A percentile compares a stretch with the other conserved stretches of the same genome.
Evolutionary conservation across 352 stramenopile genomes (phyloP).

Genomic region (Globisporangium echinulatum): DNA sequence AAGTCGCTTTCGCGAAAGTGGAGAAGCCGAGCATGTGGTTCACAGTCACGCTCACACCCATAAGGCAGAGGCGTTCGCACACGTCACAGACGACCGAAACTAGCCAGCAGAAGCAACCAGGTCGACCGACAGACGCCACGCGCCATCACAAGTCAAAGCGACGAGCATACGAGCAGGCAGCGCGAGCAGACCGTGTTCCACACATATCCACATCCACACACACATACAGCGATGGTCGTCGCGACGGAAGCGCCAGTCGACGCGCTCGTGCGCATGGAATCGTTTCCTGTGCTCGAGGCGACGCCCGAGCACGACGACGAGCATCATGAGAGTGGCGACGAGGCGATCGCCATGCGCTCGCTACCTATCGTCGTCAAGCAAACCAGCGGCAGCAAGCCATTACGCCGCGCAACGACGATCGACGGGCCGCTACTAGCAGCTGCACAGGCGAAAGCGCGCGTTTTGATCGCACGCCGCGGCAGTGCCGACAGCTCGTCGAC

Average conservation of each 20-base stretch:
- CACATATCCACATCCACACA: neutral
- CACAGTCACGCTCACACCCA: neutral
- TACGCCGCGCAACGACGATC: constrained; percentile 51
- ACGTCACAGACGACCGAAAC: neutral
- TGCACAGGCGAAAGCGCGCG: constrained; percentile 2
- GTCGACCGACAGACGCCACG: no score
- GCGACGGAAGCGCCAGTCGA: constrained; percentile 1
- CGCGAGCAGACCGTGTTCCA: neutral
- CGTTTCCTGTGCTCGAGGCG: constrained; percentile 5
- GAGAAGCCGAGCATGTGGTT: neutral
- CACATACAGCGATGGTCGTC: neutral
- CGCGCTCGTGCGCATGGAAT: neutral
- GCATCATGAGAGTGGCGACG: constrained; percentile 3
- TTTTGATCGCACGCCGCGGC: constrained; percentile 9
- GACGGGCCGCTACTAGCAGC: constrained; percentile 21
- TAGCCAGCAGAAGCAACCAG: no score
- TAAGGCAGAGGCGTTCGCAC: constrained; percentile 1
- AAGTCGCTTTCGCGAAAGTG: neutral
- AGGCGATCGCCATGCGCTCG: neutral
- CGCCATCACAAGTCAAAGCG: neutral
- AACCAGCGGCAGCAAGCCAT: constrained; percentile 10
- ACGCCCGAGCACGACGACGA: constrained; percentile 10
- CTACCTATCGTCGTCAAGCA: constrained; percentile 3
- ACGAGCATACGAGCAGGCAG: constrained; percentile 3
- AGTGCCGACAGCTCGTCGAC: constrained; percentile 13